phyloP scores from a whole-genome alignment of 73 alveolate species.

The Paramecium pentaurelia region DNA sequence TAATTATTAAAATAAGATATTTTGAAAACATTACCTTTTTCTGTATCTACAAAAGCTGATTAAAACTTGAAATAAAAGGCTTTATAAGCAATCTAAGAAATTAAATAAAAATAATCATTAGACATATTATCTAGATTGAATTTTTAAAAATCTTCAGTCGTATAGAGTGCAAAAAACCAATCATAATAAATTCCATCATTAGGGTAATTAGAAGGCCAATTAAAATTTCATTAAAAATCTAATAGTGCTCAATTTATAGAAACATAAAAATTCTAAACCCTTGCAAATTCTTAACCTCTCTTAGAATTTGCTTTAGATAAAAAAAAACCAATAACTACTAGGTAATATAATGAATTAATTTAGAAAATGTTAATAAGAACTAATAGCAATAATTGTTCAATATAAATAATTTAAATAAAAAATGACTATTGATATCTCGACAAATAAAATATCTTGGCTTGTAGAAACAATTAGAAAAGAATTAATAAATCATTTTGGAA shows the following conservation, averaged over 20 bases:
- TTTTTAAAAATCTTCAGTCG: not conserved
- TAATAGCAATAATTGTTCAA: not conserved
- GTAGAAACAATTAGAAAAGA: not conserved
- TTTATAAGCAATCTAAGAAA: not conserved
- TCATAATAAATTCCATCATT: not conserved
- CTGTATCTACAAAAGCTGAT: not conserved
- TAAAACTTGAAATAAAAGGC: not conserved
- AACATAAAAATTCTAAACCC: not conserved
- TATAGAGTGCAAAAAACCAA: not conserved
- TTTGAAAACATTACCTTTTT: not conserved
- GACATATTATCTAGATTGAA: not conserved
- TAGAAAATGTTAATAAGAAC: not conserved
- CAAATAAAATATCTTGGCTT: conserved; percentile 11
- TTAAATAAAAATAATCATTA: not conserved
- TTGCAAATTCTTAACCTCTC: not conserved
- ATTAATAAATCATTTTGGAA: not conserved
- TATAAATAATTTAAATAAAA: not conserved
- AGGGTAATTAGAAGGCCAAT: not conserved
- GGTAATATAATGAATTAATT: not conserved
- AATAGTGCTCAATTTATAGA: conserved; percentile 15
- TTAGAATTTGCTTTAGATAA: not conserved
- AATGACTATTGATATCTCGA: not conserved
- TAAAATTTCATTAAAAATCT: not conserved
- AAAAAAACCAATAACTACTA: not conserved
- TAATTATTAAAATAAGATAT: not conserved